Conservation (phyloP, 768 basidiomycete genomes). For the Daedaleopsis sinensis region DNA sequence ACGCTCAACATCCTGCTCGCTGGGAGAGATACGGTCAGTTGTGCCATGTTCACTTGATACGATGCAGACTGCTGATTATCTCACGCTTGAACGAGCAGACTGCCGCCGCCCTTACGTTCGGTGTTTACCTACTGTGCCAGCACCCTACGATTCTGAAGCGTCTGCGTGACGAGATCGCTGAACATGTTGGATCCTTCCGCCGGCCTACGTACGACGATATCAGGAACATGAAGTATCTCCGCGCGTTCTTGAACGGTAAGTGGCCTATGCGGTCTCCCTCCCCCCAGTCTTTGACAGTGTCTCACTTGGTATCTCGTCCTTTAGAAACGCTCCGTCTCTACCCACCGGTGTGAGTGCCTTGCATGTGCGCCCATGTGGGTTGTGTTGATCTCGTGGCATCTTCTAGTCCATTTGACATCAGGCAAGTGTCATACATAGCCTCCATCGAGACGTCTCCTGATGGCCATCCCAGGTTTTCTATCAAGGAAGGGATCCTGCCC, state of each 20-base stretch:
- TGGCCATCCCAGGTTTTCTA: conserved; percentile 7
- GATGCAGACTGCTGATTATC: neutral
- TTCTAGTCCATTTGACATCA: conserved; percentile 37
- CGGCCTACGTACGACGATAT: conserved; percentile 37
- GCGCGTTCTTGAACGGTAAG: conserved; percentile 32
- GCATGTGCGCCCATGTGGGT: neutral
- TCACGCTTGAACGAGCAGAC: conserved; percentile 9
- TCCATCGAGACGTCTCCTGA: neutral
- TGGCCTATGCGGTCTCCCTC: neutral
- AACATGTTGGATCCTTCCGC: conserved; percentile 27
- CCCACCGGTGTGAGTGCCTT: conserved; percentile 31
- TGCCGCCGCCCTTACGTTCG: conserved; percentile 33
- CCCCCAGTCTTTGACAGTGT: neutral
- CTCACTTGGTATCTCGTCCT: neutral
- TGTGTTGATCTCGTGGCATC: neutral
- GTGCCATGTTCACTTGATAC: too few species aligned
- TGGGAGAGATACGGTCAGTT: conserved; percentile 27
- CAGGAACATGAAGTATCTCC: conserved; percentile 33
- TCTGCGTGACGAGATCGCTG: conserved; percentile 33
- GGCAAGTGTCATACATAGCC: conserved; percentile 23
- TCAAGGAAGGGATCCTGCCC: conserved; percentile 19
- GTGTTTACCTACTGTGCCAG: conserved; percentile 33
- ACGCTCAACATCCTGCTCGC: conserved; percentile 35
- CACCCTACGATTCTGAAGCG: conserved; percentile 32
- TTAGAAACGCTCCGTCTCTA: conserved; percentile 35